Evolutionary conservation across 202 grass and related monocot species (phyloP).

Genomic region (Hordeum pubiflorum): DNA sequence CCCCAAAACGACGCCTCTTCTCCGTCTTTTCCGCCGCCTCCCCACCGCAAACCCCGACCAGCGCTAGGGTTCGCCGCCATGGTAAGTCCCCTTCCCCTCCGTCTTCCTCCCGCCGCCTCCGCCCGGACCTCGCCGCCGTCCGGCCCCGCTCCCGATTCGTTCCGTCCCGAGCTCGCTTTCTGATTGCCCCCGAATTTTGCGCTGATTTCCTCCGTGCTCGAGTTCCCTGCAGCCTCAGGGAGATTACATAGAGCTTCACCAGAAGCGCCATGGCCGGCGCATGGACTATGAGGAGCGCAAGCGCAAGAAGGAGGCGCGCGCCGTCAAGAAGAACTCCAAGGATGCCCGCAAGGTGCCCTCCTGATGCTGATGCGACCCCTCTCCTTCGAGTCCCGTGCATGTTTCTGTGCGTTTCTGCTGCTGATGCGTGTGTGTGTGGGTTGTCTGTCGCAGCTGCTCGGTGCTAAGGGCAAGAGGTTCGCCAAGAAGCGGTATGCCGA

Average conservation of each 20-base stretch:
- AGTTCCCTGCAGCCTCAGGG: conserved; percentile 64
- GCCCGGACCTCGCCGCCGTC: not conserved
- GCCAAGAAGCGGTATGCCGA: conserved; percentile 88
- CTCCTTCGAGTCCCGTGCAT: not conserved
- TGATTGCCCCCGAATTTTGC: not conserved
- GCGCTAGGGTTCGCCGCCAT: conserved; percentile 37
- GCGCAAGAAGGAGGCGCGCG: conserved; percentile 79
- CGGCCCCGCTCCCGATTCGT: not conserved
- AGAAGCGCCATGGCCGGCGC: conserved; percentile 83
- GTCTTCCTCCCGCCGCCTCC: not conserved
- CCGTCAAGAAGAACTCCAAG: conserved; percentile 57
- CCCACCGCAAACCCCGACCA: not conserved
- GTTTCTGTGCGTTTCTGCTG: not conserved
- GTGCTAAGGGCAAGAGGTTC: conserved; percentile 85
- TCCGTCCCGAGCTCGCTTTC: too few species aligned
- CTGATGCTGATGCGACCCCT: not conserved
- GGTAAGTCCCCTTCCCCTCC: conserved; percentile 19
- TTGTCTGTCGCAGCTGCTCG: conserved; percentile 41
- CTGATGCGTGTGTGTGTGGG: not conserved
- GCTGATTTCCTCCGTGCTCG: not conserved
- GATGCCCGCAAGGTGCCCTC: conserved; percentile 49
- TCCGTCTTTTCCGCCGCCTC: not conserved
- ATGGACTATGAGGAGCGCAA: conserved; percentile 66
- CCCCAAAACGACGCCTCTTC: not conserved
- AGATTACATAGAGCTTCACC: conserved; percentile 74